Percentiles rank a stretch among this genome's conserved stretches.
phyloP scores from a whole-genome alignment of 2,329 filamentous ascomycete species.

The Cladophialophora exuberans region DNA sequence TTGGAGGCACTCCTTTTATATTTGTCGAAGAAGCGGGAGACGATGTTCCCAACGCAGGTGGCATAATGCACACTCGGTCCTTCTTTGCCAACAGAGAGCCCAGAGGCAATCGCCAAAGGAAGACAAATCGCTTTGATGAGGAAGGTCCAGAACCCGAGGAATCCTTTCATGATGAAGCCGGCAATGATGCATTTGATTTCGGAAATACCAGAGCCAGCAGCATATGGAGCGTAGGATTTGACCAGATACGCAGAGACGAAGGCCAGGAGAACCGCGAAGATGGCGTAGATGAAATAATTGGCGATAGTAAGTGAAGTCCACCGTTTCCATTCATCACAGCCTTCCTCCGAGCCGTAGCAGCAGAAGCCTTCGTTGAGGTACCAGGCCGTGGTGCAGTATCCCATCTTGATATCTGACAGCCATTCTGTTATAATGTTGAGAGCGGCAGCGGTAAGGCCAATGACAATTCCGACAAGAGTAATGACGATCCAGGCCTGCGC shows the following conservation, averaged over 20 bases:
- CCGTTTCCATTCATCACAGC: slow-evolving; percentile 83
- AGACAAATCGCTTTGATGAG: slow-evolving; percentile 92
- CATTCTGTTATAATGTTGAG: slow-evolving; percentile 97
- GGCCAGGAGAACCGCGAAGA: slow-evolving; percentile 82
- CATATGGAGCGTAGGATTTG: slow-evolving; percentile 90
- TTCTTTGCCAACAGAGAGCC: slow-evolving; percentile 93
- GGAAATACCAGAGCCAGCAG: slow-evolving; percentile 93
- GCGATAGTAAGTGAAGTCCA: slow-evolving; percentile 79
- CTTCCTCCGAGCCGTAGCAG: slow-evolving; percentile 93
- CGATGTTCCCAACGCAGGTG: slow-evolving; percentile 95
- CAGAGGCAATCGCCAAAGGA: slow-evolving; percentile 89
- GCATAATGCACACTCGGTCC: slow-evolving; percentile 99
- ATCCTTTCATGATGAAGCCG: slow-evolving; percentile 98
- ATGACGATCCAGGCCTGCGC: slow-evolving; percentile 98
- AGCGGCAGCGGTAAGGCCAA: slow-evolving; percentile 89
- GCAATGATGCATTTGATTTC: slow-evolving; percentile 99
- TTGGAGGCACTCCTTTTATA: slow-evolving; percentile 91
- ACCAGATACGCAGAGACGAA: slow-evolving; percentile 82
- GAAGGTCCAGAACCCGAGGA: slow-evolving; percentile 87
- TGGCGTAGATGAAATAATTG: slow-evolving; percentile 87
- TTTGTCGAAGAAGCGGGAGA: slow-evolving; percentile 89
- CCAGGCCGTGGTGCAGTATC: slow-evolving; percentile 93
- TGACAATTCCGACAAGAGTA: slow-evolving; percentile 85
- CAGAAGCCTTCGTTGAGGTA: slow-evolving; percentile 98
- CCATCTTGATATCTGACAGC: slow-evolving; percentile 92